Evolutionary conservation across 129 eudicot species (phyloP).

Genomic region (Saussurea involucrata): DNA sequence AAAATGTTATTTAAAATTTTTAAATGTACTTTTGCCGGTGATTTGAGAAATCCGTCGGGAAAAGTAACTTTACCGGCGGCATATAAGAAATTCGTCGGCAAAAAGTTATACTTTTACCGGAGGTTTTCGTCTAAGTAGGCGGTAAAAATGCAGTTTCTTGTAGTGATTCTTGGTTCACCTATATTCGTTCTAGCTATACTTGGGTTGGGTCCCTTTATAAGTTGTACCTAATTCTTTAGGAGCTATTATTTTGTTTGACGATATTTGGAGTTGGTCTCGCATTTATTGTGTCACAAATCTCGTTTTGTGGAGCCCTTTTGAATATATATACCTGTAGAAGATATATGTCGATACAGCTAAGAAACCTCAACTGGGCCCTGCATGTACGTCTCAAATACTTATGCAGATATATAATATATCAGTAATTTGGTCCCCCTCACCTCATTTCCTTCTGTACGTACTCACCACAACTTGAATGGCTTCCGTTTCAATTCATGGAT

Average conservation of each 20-base stretch:
- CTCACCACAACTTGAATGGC: slow-evolving; percentile 4
- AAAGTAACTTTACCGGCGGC: too few species aligned
- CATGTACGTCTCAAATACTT: not conserved
- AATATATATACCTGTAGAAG: not conserved
- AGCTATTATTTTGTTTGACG: not conserved
- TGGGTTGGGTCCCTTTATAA: not conserved
- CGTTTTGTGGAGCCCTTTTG: not conserved
- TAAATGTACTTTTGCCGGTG: too few species aligned
- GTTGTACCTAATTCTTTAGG: not conserved
- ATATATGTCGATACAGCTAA: not conserved
- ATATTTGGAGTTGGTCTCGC: not conserved
- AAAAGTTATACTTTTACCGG: too few species aligned
- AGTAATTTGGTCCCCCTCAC: not conserved
- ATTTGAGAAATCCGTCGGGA: too few species aligned
- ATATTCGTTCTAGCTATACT: too few species aligned
- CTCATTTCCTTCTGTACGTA: not conserved
- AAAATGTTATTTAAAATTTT: too few species aligned
- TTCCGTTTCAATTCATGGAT: not conserved
- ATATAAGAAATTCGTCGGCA: too few species aligned
- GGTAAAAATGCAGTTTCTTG: too few species aligned
- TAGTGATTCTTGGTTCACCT: not conserved
- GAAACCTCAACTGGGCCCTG: not conserved
- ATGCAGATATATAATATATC: not conserved
- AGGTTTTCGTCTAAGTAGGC: too few species aligned
- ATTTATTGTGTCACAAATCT: not conserved